phyloP scores from a whole-genome alignment of 352 stramenopile genomes.

The Phytophthora kernoviae region DNA sequence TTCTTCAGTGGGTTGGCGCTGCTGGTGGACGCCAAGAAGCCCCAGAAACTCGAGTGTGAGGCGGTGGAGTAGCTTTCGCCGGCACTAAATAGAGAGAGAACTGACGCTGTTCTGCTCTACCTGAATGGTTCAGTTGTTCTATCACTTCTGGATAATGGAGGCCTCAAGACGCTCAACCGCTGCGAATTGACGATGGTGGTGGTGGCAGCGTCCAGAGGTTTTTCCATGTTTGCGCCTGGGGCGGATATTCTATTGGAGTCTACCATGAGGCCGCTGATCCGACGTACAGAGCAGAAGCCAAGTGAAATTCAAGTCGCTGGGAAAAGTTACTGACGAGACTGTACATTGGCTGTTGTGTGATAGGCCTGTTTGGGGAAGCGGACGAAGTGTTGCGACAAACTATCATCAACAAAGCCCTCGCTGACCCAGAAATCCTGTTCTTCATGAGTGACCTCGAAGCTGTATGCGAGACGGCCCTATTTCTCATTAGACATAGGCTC shows the following conservation, averaged over 20 bases:
- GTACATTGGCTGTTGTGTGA: neutral
- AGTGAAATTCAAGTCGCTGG: neutral
- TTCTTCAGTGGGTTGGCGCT: slow-evolving; percentile 70
- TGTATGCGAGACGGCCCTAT: slow-evolving; percentile 21
- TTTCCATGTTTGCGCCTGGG: slow-evolving; percentile 59
- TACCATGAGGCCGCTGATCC: slow-evolving; percentile 46
- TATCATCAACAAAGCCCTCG: slow-evolving; percentile 60
- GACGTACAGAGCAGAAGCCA: slow-evolving; percentile 34
- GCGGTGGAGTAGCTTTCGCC: slow-evolving; percentile 1
- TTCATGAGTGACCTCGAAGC: slow-evolving; percentile 79
- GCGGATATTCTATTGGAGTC: slow-evolving; percentile 30
- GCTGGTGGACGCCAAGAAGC: slow-evolving; percentile 67
- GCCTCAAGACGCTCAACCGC: slow-evolving; percentile 57
- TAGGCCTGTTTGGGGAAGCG: slow-evolving; percentile 56
- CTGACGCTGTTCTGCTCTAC: slow-evolving; percentile 4
- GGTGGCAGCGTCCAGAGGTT: slow-evolving; percentile 40
- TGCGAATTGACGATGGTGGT: slow-evolving; percentile 70
- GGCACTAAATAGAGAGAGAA: neutral
- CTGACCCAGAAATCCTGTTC: slow-evolving; percentile 73
- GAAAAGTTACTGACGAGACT: neutral
- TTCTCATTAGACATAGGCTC: neutral
- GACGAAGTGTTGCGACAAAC: slow-evolving; percentile 44
- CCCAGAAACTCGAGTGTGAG: slow-evolving; percentile 68
- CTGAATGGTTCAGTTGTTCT: slow-evolving; percentile 55
- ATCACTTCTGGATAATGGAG: slow-evolving; percentile 66